phyloP scores from a whole-genome alignment of 371 early-diverging fungal genomes.

The Apophysomyces trapeziformis region DNA sequence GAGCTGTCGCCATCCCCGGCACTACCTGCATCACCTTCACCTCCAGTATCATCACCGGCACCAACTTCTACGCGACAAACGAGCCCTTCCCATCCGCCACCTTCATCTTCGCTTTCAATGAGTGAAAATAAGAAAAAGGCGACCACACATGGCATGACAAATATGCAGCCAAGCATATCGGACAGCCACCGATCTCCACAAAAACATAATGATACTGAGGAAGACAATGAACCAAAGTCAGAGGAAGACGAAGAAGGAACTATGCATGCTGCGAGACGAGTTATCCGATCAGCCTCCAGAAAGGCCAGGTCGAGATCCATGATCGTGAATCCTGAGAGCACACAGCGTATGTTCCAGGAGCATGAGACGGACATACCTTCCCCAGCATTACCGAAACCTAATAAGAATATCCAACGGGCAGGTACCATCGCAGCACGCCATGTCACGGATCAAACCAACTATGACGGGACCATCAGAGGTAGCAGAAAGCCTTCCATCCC shows the following conservation, averaged over 20 bases:
- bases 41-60: constrained; percentile 7
- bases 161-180: background rate
- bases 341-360: constrained; percentile 16
- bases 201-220: background rate
- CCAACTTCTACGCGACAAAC: background rate
- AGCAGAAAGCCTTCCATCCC: background rate
- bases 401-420: background rate
- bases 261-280: constrained; percentile 21
- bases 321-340: constrained; percentile 20
- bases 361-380: background rate
- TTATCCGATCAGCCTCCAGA: constrained; percentile 30
- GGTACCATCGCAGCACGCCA: background rate
- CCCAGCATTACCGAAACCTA: background rate
- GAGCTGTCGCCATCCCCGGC: constrained; percentile 1
- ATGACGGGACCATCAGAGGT: background rate
- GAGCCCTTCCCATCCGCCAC: too few relatives aligned
- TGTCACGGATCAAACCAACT: background rate
- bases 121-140: background rate
- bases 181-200: background rate
- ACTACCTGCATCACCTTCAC: background rate
- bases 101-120: too few relatives aligned
- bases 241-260: constrained; percentile 15
- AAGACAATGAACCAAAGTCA: background rate
- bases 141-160: background rate
- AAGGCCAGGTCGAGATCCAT: constrained; percentile 34